These are phyloP conservation scores for Coemansia sp. DNA, from an alignment of 192 early-diverging fungal genomes.

Conservation along the genomic window DNA sequence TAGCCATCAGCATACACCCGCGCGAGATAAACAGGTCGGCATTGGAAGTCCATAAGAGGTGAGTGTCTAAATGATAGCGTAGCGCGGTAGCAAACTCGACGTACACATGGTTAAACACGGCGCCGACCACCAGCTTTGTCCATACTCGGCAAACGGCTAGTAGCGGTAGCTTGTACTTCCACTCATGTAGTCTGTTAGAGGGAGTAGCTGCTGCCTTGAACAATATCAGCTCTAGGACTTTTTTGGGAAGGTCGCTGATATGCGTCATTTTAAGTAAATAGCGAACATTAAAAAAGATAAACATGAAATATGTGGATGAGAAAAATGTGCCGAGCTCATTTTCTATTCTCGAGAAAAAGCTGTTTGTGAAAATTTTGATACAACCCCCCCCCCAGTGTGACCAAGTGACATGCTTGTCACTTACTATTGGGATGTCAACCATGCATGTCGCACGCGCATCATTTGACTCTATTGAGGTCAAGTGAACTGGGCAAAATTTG, in stretches of 20 bases:
- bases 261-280: not conserved
- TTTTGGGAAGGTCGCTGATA: not conserved
- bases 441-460: too few relatives aligned
- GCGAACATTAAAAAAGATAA: not conserved
- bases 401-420: too few relatives aligned
- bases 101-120: not conserved
- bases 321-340: too few relatives aligned
- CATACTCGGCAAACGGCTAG: not conserved
- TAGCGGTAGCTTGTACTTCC: not conserved
- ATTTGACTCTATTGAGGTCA: too few relatives aligned
- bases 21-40: not conserved
- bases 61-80: not conserved
- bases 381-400: too few relatives aligned
- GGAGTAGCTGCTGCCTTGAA: not conserved
- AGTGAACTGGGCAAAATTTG: too few relatives aligned
- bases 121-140: not conserved
- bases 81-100: not conserved
- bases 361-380: too few relatives aligned
- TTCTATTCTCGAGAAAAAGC: too few relatives aligned
- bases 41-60: not conserved
- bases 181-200: not conserved
- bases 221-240: not conserved
- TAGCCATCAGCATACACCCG: not conserved
- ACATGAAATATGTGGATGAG: not conserved
- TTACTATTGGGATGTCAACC: too few relatives aligned